A percentile compares a stretch with the other conserved stretches of the same genome.
Evolutionary conservation across 306 rosid species (phyloP).

Genomic region (Mimosa bimucronata): DNA sequence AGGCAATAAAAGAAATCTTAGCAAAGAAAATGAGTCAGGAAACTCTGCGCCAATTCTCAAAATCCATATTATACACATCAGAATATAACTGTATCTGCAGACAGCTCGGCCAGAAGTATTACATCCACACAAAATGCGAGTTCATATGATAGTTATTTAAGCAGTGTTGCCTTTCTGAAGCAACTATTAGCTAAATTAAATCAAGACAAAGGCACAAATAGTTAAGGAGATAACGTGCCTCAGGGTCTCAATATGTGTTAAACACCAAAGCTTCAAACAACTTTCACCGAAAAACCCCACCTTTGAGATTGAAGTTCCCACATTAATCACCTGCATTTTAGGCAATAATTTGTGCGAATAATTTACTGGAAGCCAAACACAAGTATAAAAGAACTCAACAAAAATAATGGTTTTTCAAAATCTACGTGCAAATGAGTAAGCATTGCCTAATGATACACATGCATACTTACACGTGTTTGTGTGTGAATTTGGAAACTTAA

Average conservation of each 20-base stretch:
- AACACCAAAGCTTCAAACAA: slow-evolving; percentile 90
- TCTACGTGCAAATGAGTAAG: neutral
- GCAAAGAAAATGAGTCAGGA: neutral
- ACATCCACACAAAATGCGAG: neutral
- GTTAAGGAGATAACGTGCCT: slow-evolving; percentile 55
- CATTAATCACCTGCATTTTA: slow-evolving; percentile 74
- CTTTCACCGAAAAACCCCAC: slow-evolving; percentile 84
- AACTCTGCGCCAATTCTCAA: slow-evolving; percentile 17
- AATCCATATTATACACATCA: slow-evolving; percentile 23
- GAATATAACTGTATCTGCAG: slow-evolving; percentile 7
- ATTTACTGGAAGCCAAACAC: neutral
- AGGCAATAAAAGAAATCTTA: neutral
- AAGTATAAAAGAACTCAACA: neutral
- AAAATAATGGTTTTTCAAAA: slow-evolving; percentile 11
- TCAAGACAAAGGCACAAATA: slow-evolving; percentile 3
- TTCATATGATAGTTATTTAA: slow-evolving; percentile 3
- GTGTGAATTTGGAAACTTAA: neutral
- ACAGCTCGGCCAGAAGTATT: neutral
- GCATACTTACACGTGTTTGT: neutral
- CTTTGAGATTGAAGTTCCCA: slow-evolving; percentile 86
- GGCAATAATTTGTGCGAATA: slow-evolving; percentile 26
- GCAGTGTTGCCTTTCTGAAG: slow-evolving; percentile 22
- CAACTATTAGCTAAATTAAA: slow-evolving; percentile 2
- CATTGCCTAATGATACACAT: neutral
- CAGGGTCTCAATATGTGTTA: slow-evolving; percentile 86